Conservation (phyloP, 208 protist species). For the Crithidia thermophila region DNA sequence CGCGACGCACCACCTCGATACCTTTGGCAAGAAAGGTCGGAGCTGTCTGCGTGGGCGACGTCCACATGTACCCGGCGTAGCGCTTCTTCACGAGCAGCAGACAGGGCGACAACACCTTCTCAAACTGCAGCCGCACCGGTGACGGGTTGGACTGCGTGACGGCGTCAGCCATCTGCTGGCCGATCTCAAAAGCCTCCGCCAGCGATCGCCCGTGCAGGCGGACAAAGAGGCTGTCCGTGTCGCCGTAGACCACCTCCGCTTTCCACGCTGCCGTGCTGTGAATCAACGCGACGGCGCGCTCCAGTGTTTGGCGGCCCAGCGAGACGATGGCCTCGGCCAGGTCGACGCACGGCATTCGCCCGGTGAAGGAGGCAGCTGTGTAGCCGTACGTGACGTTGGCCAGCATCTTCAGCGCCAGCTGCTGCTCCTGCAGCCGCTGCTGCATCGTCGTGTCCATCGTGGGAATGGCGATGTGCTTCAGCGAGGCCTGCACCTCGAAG, state of each 20-base stretch:
- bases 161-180: slow-evolving; percentile 77
- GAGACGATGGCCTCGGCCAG: slow-evolving; percentile 95
- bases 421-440: slow-evolving; percentile 94
- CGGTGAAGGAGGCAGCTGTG: slow-evolving; percentile 98
- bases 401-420: slow-evolving; percentile 98
- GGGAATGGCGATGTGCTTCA: slow-evolving; percentile 63
- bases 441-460: slow-evolving; percentile 49
- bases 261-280: slow-evolving; percentile 95
- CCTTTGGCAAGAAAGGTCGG: slow-evolving; percentile 99
- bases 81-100: slow-evolving; percentile 99
- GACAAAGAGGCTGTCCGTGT: slow-evolving; percentile 99
- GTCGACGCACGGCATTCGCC: slow-evolving; percentile 99
- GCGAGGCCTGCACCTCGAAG: slow-evolving; percentile 82
- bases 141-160: slow-evolving; percentile 93
- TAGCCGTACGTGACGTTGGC: slow-evolving; percentile 99
- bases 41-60: slow-evolving; percentile 90
- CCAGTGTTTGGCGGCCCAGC: slow-evolving; percentile 99
- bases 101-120: slow-evolving; percentile 99
- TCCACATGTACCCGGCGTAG: slow-evolving; percentile 99
- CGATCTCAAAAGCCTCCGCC: slow-evolving; percentile 71
- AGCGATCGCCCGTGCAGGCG: slow-evolving; percentile 56
- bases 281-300: slow-evolving; percentile 95
- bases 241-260: slow-evolving; percentile 98
- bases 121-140: slow-evolving; percentile 99
- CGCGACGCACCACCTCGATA: slow-evolving; percentile 98